Base-by-base conservation (phyloP, 345 rosid genomes). In the Orychophragmus violaceus region DNA sequence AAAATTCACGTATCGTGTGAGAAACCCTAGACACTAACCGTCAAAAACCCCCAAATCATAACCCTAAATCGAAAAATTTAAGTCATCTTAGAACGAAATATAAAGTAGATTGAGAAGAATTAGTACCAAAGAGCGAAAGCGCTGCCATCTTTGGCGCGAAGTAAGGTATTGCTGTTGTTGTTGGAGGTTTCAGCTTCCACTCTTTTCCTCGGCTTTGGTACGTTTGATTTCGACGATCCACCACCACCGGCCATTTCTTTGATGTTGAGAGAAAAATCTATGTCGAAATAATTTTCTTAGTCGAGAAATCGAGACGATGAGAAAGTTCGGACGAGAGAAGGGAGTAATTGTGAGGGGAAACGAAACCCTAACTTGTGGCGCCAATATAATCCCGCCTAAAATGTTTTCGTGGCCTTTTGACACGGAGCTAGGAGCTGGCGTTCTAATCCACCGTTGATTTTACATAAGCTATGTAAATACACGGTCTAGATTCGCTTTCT, bases 61-160 rank as follows among this genome's bases (percentile, higher is more conserved):
- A 57, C 19, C 59, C 70, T 57, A 30, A 37, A 39, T 13, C 14
- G 14, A 23, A 14, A 17, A n/a, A 3, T 13, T 30, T 2, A 0
- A 60, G 4, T 12, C 36, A 45, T 46, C 70, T 12, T 1, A 41
- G 13, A 6, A 29, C 62, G 41, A 53, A 61, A 51, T 11, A 4
- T 0, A 18, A 10, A 11, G 3, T 2, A 0, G 25, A 52, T 5
- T 2, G 2, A 35, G 57, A 41, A 22, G 19, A 7, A 59, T 3
- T 7, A 3, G 2, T 64, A 94, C 99, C 99, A 94, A 62, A 75
- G 69, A 60, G 87, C 75, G 35, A 94, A 94, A 60, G 96, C 97
- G 12, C 96, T 91, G 69, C 99, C 97, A 46, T 84, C 90, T 75
- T 59, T 88, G 57, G 82, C 95, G 3, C 99, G 92, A 12, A 87